phyloP scores from a whole-genome alignment of 139 green algal species.

The Chlorella sp. region DNA sequence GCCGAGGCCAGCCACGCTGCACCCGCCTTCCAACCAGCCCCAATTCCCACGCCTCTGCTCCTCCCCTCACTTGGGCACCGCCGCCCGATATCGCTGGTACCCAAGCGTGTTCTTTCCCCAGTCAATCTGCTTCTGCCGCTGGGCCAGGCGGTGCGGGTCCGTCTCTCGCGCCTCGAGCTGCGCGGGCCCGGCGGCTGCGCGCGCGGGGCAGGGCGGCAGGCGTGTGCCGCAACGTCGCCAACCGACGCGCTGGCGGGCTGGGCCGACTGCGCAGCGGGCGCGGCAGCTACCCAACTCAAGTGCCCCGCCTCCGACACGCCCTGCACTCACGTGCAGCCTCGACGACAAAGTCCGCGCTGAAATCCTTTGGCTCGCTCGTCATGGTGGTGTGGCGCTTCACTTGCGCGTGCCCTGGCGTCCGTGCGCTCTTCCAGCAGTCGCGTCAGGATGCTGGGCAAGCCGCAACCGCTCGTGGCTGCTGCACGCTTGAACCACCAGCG shows the following conservation, averaged over 20 bases:
- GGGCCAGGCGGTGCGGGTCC: conserved; percentile 53
- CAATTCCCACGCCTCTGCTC: too few species aligned
- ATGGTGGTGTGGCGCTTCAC: too few species aligned
- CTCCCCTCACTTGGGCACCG: conserved; percentile 69
- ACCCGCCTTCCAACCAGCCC: too few species aligned
- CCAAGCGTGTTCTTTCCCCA: conserved; percentile 91
- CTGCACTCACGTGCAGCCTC: conserved; percentile 28
- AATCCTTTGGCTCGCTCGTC: too few species aligned
- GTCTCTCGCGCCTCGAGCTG: conserved; percentile 25
- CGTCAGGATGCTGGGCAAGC: too few species aligned
- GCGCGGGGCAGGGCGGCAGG: not conserved
- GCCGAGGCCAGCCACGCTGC: too few species aligned
- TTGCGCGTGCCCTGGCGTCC: too few species aligned
- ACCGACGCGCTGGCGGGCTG: not conserved
- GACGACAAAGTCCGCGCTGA: conserved; percentile 35
- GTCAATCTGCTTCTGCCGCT: conserved; percentile 91
- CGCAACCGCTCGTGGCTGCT: too few species aligned
- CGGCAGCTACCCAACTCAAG: too few species aligned
- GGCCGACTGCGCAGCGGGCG: not conserved
- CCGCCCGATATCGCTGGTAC: conserved; percentile 76
- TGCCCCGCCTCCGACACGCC: too few species aligned
- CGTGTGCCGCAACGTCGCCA: not conserved
- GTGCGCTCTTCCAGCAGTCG: too few species aligned
- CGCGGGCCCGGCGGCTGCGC: conserved; percentile 3
- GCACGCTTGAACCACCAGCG: too few species aligned